Conservation (phyloP, 2,329 filamentous ascomycete genomes). For the Fonsecaea erecta region DNA sequence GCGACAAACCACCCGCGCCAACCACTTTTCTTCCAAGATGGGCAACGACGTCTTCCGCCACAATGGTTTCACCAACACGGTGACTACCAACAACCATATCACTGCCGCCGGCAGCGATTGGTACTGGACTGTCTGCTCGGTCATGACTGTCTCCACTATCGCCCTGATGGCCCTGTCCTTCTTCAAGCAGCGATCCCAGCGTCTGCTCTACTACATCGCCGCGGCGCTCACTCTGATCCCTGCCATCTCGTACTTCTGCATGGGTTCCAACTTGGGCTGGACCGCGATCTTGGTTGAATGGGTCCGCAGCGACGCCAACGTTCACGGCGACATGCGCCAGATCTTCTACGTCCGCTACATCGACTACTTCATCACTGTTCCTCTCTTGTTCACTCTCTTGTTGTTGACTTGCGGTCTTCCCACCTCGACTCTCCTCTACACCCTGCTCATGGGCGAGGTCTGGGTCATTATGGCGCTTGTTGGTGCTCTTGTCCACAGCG, state of each 20-base stretch:
- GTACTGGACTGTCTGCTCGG: constrained; percentile 35
- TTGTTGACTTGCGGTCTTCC: constrained; percentile 68
- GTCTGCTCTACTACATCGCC: constrained; percentile 37
- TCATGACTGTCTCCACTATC: constrained; percentile 32
- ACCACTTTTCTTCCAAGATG: constrained; percentile 23
- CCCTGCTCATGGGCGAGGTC: constrained; percentile 66
- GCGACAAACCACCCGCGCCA: not conserved
- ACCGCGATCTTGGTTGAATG: constrained; percentile 68
- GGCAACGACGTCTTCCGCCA: constrained; percentile 33
- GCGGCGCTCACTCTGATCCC: constrained; percentile 37
- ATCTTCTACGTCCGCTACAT: constrained; percentile 71
- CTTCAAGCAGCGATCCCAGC: constrained; percentile 29
- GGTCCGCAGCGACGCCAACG: constrained; percentile 49
- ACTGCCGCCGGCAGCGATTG: constrained; percentile 37
- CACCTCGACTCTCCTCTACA: constrained; percentile 66
- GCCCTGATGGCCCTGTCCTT: constrained; percentile 35
- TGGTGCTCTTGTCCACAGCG: constrained; percentile 64
- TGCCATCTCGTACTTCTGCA: constrained; percentile 67
- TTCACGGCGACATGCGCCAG: constrained; percentile 60
- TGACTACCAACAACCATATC: constrained; percentile 39
- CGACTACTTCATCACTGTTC: constrained; percentile 68
- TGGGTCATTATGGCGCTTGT: constrained; percentile 72
- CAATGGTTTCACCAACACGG: constrained; percentile 39
- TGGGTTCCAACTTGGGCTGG: constrained; percentile 69
- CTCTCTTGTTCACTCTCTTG: constrained; percentile 65